These are phyloP conservation scores for Suillus bovinus DNA, from an alignment of 768 basidiomycete species.

Conservation along the genomic window DNA sequence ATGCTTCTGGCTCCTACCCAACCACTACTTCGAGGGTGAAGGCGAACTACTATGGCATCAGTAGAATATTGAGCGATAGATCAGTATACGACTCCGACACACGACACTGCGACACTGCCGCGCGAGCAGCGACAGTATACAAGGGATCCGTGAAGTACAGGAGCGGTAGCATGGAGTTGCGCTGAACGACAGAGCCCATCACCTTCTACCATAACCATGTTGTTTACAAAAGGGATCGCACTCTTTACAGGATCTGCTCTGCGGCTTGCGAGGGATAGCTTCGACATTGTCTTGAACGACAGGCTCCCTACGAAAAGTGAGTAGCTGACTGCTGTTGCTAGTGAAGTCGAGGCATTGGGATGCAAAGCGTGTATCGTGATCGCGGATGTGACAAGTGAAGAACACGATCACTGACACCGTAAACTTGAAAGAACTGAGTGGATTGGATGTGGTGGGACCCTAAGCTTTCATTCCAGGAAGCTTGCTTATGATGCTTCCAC, in stretches of 20 bases:
- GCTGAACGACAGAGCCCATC: too few relatives aligned
- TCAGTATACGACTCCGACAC: too few relatives aligned
- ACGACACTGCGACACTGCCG: too few relatives aligned
- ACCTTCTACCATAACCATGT: background rate
- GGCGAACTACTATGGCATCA: too few relatives aligned
- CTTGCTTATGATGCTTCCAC: background rate
- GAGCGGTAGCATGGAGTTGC: too few relatives aligned
- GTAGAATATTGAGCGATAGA: too few relatives aligned
- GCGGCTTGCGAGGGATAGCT: conserved; percentile 30
- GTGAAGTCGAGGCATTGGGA: conserved; percentile 16
- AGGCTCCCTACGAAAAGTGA: conserved; percentile 12
- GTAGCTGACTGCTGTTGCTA: conserved; percentile 13
- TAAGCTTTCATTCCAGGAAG: background rate
- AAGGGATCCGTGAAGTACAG: too few relatives aligned
- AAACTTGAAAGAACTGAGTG: conserved; percentile 10
- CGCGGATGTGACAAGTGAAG: conserved; percentile 16
- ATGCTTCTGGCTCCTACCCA: too few relatives aligned
- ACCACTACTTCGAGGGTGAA: too few relatives aligned
- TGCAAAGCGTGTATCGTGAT: conserved; percentile 4
- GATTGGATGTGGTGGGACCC: conserved; percentile 17
- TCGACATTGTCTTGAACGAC: conserved; percentile 29
- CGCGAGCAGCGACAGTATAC: too few relatives aligned
- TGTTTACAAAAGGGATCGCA: conserved; percentile 22
- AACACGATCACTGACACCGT: conserved; percentile 16
- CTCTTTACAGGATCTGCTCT: conserved; percentile 26